phyloP scores from a whole-genome alignment of 495 filamentous ascomycete species.

The Aspergillus cavernicola region DNA sequence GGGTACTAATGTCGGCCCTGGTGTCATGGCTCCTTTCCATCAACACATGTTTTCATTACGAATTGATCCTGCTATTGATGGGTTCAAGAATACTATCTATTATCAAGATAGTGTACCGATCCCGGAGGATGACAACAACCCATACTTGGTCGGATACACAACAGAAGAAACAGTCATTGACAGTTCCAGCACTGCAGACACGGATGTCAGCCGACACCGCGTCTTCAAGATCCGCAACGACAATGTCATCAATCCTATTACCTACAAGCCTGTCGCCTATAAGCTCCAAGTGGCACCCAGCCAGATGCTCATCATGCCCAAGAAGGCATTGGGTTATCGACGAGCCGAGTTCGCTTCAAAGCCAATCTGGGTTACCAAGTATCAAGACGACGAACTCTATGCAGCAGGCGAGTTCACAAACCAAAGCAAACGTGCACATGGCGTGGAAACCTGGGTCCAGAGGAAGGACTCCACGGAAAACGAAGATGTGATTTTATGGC shows the following conservation, averaged over 20 bases:
- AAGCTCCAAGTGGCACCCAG: slow-evolving; percentile 72
- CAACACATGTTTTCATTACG: slow-evolving; percentile 91
- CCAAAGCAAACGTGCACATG: slow-evolving; percentile 63
- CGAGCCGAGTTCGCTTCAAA: slow-evolving; percentile 81
- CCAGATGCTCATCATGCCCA: slow-evolving; percentile 75
- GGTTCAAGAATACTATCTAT: slow-evolving; percentile 64
- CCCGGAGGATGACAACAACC: slow-evolving; percentile 71
- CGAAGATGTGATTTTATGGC: slow-evolving; percentile 56
- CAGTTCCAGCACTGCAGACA: slow-evolving; percentile 59
- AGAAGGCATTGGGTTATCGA: slow-evolving; percentile 61
- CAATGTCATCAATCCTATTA: slow-evolving; percentile 62
- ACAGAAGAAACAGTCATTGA: slow-evolving; percentile 57
- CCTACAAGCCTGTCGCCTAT: slow-evolving; percentile 72
- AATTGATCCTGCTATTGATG: slow-evolving; percentile 78
- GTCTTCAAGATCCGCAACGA: slow-evolving; percentile 80
- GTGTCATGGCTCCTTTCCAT: slow-evolving; percentile 74
- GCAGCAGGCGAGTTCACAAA: slow-evolving; percentile 86
- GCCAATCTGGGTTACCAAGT: slow-evolving; percentile 76
- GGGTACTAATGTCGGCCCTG: slow-evolving; percentile 84
- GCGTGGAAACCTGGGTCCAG: slow-evolving; percentile 52
- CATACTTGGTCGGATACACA: slow-evolving; percentile 73
- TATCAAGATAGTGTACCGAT: slow-evolving; percentile 71
- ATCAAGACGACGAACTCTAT: slow-evolving; percentile 75
- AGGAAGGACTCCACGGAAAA: slow-evolving; percentile 50
- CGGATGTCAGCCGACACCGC: slow-evolving; percentile 59